Conservation (phyloP, 2,329 filamentous ascomycete species). For the Arachnomyces sp. region DNA sequence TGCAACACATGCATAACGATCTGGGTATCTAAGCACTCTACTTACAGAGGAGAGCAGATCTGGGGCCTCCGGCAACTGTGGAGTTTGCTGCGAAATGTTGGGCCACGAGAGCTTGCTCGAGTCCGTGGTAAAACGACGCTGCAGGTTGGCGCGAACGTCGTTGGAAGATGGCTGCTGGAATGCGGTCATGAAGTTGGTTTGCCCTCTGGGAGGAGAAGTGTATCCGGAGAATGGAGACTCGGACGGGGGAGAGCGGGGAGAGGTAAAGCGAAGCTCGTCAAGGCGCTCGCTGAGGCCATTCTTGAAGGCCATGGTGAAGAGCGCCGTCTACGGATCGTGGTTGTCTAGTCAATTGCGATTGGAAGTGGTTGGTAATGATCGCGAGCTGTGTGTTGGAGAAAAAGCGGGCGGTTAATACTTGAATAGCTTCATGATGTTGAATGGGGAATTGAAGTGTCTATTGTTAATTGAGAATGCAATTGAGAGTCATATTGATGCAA, state of each 20-base stretch:
- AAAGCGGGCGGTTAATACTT: too few relatives aligned
- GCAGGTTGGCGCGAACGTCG: conserved; percentile 69
- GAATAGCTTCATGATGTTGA: too few relatives aligned
- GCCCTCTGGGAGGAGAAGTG: conserved; percentile 63
- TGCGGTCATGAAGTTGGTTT: conserved; percentile 55
- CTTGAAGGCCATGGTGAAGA: conserved; percentile 54
- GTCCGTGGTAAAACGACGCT: conserved; percentile 91
- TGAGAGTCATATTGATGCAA: too few relatives aligned
- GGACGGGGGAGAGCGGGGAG: conserved; percentile 68
- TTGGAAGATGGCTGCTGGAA: conserved; percentile 49
- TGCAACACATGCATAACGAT: too few relatives aligned
- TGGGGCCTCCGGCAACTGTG: conserved; percentile 46
- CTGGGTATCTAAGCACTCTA: conserved; percentile 7
- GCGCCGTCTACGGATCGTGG: too few relatives aligned
- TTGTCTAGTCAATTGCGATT: too few relatives aligned
- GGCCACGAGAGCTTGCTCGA: conserved; percentile 71
- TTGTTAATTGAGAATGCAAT: too few relatives aligned
- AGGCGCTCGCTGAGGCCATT: conserved; percentile 58
- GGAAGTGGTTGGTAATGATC: too few relatives aligned
- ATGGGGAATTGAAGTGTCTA: too few relatives aligned
- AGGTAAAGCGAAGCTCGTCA: conserved; percentile 73
- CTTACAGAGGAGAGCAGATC: conserved; percentile 50
- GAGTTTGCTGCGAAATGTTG: conserved; percentile 43
- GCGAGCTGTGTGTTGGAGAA: too few relatives aligned
- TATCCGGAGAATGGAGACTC: conserved; percentile 68